A percentile compares a stretch with the other conserved stretches of the same genome.
Conservation (phyloP, 129 eudicot species). For the Apium graveolens region DNA sequence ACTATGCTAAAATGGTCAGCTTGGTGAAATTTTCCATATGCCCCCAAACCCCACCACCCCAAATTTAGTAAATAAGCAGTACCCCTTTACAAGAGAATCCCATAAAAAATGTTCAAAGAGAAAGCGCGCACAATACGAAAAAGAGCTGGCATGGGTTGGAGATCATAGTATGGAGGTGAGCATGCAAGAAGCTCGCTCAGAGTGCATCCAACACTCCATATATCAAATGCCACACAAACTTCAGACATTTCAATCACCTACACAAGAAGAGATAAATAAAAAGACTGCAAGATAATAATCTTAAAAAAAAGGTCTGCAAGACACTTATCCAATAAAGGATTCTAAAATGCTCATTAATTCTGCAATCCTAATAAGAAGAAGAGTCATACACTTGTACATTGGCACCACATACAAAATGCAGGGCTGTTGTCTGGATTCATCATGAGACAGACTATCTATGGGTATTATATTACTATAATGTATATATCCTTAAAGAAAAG, state of each 20-base stretch:
- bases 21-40: neutral
- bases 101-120: neutral
- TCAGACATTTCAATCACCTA: slow-evolving; percentile 99
- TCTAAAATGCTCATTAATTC: neutral
- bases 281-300: too few relatives aligned
- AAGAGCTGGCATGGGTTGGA: slow-evolving; percentile 99
- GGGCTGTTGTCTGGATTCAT: neutral
- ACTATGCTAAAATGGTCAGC: neutral
- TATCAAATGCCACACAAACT: slow-evolving; percentile 99
- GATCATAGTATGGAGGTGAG: slow-evolving; percentile 94
- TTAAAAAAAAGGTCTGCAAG: too few relatives aligned
- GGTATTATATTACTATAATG: neutral
- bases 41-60: neutral
- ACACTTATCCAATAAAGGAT: neutral
- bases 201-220: slow-evolving; percentile 99
- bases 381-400: neutral
- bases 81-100: neutral
- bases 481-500: neutral
- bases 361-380: neutral
- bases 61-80: neutral
- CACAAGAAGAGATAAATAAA: slow-evolving; percentile 7
- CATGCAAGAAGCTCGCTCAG: slow-evolving; percentile 96
- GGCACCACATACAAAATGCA: neutral
- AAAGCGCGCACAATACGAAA: slow-evolving; percentile 94
- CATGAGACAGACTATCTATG: neutral